These are phyloP conservation scores for Teunomyces lycoperdinae DNA, from an alignment of 805 yeast species.

Conservation along the genomic window DNA sequence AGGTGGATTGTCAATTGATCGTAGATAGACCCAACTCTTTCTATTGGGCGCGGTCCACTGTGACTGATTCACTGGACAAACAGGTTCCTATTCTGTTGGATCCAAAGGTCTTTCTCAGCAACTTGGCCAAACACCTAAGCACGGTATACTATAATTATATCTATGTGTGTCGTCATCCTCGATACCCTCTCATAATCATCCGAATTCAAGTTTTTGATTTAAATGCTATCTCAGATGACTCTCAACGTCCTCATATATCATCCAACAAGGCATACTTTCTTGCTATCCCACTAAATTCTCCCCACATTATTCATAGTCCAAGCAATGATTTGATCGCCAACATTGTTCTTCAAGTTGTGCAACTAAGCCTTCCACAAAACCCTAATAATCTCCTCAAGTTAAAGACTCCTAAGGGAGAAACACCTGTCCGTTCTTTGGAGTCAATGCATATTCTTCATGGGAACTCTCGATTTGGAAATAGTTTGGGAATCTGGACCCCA, in stretches of 20 bases:
- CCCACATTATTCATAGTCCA: conserved; percentile 59
- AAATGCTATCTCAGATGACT: conserved; percentile 13
- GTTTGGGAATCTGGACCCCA: conserved; percentile 70
- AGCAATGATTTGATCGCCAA: conserved; percentile 42
- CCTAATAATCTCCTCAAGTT: conserved; percentile 41
- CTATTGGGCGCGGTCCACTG: conserved; percentile 49
- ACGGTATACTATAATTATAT: conserved; percentile 59
- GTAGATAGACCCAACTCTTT: conserved; percentile 54
- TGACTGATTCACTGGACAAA: conserved; percentile 30
- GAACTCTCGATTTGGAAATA: conserved; percentile 55
- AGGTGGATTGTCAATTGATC: conserved; percentile 62
- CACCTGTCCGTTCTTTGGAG: conserved; percentile 44
- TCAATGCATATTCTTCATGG: conserved; percentile 60
- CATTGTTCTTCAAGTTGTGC: conserved; percentile 60
- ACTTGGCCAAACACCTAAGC: conserved; percentile 47
- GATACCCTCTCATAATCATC: conserved; percentile 55
- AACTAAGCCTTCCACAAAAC: conserved; percentile 47
- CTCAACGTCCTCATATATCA: conserved; percentile 38
- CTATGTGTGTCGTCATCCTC: conserved; percentile 64
- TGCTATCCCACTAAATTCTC: conserved; percentile 65
- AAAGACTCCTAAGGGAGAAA: conserved; percentile 35
- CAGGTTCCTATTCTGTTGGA: conserved; percentile 39
- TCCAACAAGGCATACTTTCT: conserved; percentile 64
- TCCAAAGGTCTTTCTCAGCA: conserved; percentile 50
- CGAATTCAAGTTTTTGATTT: conserved; percentile 69